These are phyloP conservation scores for Collybia mongolica DNA, from an alignment of 768 basidiomycete species.

Conservation along the genomic window DNA sequence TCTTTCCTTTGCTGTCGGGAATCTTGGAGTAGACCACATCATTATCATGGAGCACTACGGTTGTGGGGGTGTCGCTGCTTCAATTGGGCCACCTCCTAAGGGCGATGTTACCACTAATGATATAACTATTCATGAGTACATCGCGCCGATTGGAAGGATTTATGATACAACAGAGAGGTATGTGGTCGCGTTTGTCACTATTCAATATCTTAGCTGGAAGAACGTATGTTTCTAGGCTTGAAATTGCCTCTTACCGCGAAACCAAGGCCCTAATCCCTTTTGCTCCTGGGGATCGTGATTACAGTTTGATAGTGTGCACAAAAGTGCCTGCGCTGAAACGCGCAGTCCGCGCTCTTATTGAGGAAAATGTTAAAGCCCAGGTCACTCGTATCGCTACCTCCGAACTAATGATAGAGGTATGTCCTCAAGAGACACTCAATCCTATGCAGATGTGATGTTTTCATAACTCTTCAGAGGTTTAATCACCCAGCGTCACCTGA, in stretches of 20 bases:
- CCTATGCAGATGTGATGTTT: not conserved
- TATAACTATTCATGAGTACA: slow-evolving; percentile 34
- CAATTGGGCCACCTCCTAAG: slow-evolving; percentile 25
- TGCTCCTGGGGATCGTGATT: not conserved
- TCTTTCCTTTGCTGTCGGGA: slow-evolving; percentile 36
- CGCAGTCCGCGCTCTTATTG: slow-evolving; percentile 41
- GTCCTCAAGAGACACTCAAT: not conserved
- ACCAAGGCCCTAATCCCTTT: not conserved
- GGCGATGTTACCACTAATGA: not conserved
- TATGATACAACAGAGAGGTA: slow-evolving; percentile 33
- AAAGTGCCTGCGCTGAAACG: not conserved
- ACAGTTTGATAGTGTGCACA: not conserved
- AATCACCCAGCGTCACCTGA: not conserved
- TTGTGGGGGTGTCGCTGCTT: slow-evolving; percentile 39
- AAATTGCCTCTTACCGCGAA: slow-evolving; percentile 5
- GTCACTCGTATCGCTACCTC: slow-evolving; percentile 19
- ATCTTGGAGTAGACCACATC: slow-evolving; percentile 35
- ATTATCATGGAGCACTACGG: slow-evolving; percentile 46
- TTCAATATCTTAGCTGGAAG: slow-evolving; percentile 23
- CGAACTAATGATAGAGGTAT: slow-evolving; percentile 17
- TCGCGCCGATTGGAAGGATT: slow-evolving; percentile 35
- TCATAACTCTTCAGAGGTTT: not conserved
- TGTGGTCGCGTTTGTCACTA: not conserved
- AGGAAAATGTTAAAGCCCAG: slow-evolving; percentile 37
- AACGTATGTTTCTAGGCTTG: slow-evolving; percentile 33